A percentile compares a stretch with the other conserved stretches of the same genome.
Evolutionary conservation across 768 basidiomycete species (phyloP).

Genomic region (Flagelloscypha sp.): DNA sequence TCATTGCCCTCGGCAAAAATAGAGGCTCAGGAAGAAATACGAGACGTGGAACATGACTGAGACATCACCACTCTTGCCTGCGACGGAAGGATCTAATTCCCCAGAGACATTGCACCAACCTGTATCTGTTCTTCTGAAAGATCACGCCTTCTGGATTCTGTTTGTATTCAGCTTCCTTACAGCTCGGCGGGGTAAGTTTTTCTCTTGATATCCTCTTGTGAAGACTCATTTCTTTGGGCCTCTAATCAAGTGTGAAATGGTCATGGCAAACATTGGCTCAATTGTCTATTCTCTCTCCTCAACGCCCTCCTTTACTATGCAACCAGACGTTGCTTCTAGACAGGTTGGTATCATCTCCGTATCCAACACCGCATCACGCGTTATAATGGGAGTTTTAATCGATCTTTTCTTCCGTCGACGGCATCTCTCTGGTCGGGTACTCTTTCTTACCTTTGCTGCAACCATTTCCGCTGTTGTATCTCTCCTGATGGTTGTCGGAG

Average conservation of each 20-base stretch:
- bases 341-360: constrained; percentile 44
- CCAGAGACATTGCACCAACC: too few relatives aligned
- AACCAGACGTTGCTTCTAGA: constrained; percentile 18
- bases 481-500: constrained; percentile 27
- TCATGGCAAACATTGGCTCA: constrained; percentile 74
- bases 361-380: constrained; percentile 41
- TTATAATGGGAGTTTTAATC: constrained; percentile 40
- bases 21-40: constrained; percentile 9
- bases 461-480: constrained; percentile 28
- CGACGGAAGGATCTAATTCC: constrained; percentile 8
- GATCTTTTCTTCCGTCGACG: constrained; percentile 31
- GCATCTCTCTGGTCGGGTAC: constrained; percentile 31
- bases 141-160: constrained; percentile 58
- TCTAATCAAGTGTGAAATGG: constrained; percentile 60
- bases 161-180: constrained; percentile 43
- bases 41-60: too few relatives aligned
- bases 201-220: constrained; percentile 2
- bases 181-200: constrained; percentile 55
- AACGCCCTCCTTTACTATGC: neutral
- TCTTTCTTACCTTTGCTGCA: constrained; percentile 30
- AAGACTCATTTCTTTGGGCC: constrained; percentile 2
- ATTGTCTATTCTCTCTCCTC: neutral
- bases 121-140: constrained; percentile 38
- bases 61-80: too few relatives aligned
- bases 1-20: constrained; percentile 7